A percentile compares a stretch with the other conserved stretches of the same genome.
These are phyloP conservation scores for Adiantum capillusveneris DNA, from an alignment of 75 land plant species.

Conservation along the genomic window DNA sequence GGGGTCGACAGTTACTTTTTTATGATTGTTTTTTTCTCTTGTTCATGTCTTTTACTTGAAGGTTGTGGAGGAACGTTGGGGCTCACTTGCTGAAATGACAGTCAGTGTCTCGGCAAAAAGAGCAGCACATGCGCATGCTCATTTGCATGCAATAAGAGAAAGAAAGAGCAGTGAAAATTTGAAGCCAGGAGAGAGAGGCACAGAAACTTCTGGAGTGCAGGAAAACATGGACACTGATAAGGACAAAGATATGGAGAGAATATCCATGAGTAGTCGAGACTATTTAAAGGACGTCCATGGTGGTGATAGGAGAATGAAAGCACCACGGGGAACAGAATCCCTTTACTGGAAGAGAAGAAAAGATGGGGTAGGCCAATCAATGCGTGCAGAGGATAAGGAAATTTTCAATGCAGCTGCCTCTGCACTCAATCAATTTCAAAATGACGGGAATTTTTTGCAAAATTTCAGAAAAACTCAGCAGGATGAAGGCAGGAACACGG, in stretches of 20 bases:
- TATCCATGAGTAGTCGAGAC: constrained; percentile 21
- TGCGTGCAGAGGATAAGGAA: constrained; percentile 44
- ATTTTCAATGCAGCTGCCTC: constrained; percentile 51
- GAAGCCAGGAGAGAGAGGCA: no score
- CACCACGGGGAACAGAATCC: constrained; percentile 50
- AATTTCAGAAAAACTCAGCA: constrained; percentile 5
- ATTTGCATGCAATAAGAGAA: constrained; percentile 76
- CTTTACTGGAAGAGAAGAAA: constrained; percentile 61
- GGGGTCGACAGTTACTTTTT: no score
- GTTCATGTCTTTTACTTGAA: no score
- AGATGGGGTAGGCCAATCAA: not conserved
- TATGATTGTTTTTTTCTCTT: no score
- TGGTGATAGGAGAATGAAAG: constrained; percentile 54
- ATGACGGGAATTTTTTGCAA: constrained; percentile 75
- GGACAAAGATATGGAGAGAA: constrained; percentile 27
- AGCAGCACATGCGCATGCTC: constrained; percentile 82
- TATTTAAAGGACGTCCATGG: constrained; percentile 44
- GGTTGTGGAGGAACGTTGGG: constrained; percentile 95
- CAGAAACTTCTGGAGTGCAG: not conserved
- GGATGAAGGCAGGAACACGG: not conserved
- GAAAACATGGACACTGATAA: constrained; percentile 12
- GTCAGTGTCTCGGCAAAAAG: constrained; percentile 39
- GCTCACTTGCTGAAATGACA: constrained; percentile 62
- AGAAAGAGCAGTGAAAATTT: constrained; percentile 27
- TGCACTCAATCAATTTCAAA: constrained; percentile 51